These are phyloP conservation scores for Diplocarpon rosae DNA, from an alignment of 2,329 filamentous ascomycete genomes.

Conservation along the genomic window DNA sequence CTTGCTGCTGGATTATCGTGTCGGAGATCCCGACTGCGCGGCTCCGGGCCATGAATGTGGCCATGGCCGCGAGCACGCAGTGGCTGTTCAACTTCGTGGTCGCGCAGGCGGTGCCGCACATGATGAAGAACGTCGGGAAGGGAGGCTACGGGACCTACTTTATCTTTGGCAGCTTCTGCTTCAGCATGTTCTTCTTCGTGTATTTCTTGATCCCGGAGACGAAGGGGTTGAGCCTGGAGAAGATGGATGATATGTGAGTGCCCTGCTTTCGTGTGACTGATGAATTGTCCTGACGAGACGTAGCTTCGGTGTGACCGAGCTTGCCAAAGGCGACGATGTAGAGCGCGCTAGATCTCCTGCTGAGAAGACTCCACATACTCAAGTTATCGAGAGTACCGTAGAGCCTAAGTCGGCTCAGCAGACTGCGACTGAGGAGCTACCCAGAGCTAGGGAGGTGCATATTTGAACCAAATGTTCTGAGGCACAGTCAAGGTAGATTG, in stretches of 20 bases:
- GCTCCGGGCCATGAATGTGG: constrained; percentile 55
- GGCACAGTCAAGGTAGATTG: too few species aligned
- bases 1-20: constrained; percentile 59
- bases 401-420: neutral
- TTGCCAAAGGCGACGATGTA: constrained; percentile 24
- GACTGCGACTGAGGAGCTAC: neutral
- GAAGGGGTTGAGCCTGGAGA: constrained; percentile 52
- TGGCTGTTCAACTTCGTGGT: constrained; percentile 69
- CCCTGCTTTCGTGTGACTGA: neutral
- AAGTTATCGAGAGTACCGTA: constrained; percentile 12
- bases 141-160: constrained; percentile 50
- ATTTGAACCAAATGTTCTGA: neutral
- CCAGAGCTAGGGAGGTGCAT: neutral
- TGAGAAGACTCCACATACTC: constrained; percentile 5
- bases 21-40: constrained; percentile 59
- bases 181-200: constrained; percentile 39
- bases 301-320: constrained; percentile 49
- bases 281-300: constrained; percentile 18
- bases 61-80: constrained; percentile 56
- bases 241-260: constrained; percentile 24
- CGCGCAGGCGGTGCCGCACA: constrained; percentile 54
- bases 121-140: constrained; percentile 45
- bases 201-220: constrained; percentile 47
- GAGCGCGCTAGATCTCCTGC: constrained; percentile 3
- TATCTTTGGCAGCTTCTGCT: constrained; percentile 56